Evolutionary conservation across 257 asterid species (phyloP), one percentile per base, ranked within the genome.

Genomic region (Apocynum venetum): DNA sequence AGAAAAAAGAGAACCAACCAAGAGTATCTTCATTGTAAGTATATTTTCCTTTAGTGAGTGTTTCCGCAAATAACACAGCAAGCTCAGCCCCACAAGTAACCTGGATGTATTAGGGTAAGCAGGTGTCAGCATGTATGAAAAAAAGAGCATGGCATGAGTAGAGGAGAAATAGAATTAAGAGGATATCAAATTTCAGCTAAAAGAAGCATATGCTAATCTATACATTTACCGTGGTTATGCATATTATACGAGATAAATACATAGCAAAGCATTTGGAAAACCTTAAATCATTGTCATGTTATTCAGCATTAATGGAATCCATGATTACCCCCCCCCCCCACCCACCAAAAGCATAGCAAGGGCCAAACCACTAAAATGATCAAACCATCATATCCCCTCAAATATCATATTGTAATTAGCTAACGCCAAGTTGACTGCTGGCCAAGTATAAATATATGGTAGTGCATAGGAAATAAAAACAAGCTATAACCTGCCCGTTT

Each of bases 81-180:
- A 95, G 98, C 91, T 95, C 99, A 59, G 96, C 89, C 77, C 98
- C 99, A 85, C 99, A 95, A 6, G 96, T 95, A 74, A 91, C 90
- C 99, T 95, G 84, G 74, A 80, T 79, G 70, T 71, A 82, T 77
- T 64, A 49, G 71, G 31, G 73, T 53, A 8, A 52, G 49, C 25
- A 40, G 64, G 79, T 59, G 71, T 81, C 41, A 79, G 59, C 36
- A 48, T 43, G 63, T 8, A 48, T 65, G 15, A 72, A 46, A 84
- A 38, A 6, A 52, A 77, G 52, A 68, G 77, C 15, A 60, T 60
- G 63, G 61, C 38, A 69, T 40, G 70, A 78, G 78, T 31, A 59
- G 6, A 10, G 25, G 59, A 64, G 76, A 76, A n/a, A 12, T n/a
- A 7, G 38, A 36, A 25, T 11, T 4, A 67, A 25, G 6, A 61